These are phyloP conservation scores for Phylloporus sp. DNA, from an alignment of 768 basidiomycete species.

Conservation along the genomic window DNA sequence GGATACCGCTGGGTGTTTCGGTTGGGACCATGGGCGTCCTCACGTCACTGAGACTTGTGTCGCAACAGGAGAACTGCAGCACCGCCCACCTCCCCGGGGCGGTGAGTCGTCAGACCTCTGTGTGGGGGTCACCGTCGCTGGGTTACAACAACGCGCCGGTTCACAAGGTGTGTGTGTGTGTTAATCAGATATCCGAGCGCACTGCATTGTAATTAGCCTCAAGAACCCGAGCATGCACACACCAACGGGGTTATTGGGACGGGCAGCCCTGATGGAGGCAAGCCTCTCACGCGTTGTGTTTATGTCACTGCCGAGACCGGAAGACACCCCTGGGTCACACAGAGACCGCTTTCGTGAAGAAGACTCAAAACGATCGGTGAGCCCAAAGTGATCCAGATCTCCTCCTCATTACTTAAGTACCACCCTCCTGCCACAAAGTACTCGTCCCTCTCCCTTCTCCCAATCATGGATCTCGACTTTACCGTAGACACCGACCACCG, in stretches of 20 bases:
- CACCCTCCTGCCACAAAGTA: slow-evolving; percentile 45
- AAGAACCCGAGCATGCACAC: slow-evolving; percentile 18
- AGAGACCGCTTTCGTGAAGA: slow-evolving; percentile 34
- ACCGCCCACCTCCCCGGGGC: background rate
- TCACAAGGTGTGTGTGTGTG: slow-evolving; percentile 24
- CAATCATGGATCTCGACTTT: slow-evolving; percentile 77
- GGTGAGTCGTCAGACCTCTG: slow-evolving; percentile 8
- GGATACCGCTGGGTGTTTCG: slow-evolving; percentile 10
- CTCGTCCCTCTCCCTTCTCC: slow-evolving; percentile 38
- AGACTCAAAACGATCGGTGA: slow-evolving; percentile 30
- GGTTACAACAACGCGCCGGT: slow-evolving; percentile 19
- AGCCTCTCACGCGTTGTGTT: slow-evolving; percentile 33
- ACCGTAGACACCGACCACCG: slow-evolving; percentile 69
- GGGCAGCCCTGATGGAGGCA: slow-evolving; percentile 23
- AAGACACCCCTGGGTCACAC: slow-evolving; percentile 33
- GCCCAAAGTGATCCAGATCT: slow-evolving; percentile 48
- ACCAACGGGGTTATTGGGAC: slow-evolving; percentile 21
- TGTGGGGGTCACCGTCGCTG: slow-evolving; percentile 19
- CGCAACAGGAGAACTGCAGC: no score
- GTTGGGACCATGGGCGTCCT: slow-evolving; percentile 14
- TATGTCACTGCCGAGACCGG: slow-evolving; percentile 36
- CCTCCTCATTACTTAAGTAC: slow-evolving; percentile 40
- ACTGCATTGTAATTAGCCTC: slow-evolving; percentile 37
- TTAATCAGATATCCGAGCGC: slow-evolving; percentile 36
- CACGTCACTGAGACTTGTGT: slow-evolving; percentile 23